Base-by-base conservation (phyloP, 176 grass and related monocot species). In the Oryza longistaminata region DNA sequence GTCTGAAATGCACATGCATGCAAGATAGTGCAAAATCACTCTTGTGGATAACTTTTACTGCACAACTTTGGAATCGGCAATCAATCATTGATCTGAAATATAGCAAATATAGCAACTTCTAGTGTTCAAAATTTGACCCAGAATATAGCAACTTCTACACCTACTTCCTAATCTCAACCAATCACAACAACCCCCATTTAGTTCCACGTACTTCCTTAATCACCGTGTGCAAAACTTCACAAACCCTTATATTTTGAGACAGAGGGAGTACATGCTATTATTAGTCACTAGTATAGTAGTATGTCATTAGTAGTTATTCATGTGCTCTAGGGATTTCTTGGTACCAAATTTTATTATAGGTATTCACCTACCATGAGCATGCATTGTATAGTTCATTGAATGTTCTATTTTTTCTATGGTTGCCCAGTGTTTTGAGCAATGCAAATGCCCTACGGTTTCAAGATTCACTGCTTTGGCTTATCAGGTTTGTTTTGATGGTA, bases 401-500 rank as follows among this genome's bases (percentile, higher is more conserved):
- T 89, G 7, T 22, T 22, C 7, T 61, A 2, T 17, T 62, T 80
- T 48, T 86, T 74, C 50, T 53, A 74, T 85, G 52, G 39, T 75
- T 66, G 46, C 87, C 81, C 86, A 97, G 95, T 88, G 80, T 82
- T 46, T 91, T 94, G 84, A 88, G 66, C 93, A 86, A 92, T 86
- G 87, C 88, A 64, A 88, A 88, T 84, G 60, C 87, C 79, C 71
- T 91, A 65, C 85, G 90, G 76, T 91, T 88, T 70, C 88, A 97
- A 67, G 95, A 97, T 55, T 84, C 92, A 53, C 79, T 94, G 81
- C 86, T 97, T 55, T 97, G 95, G 95, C 87, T 90, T 81, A 79
- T 94, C 82, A 90, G 88, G 94, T 94, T 88, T 87, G 80, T 70
- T 88, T 77, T 80, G 64, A 13, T n/a, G 58, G 19, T 75, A 76